Percentiles rank a stretch among this genome's conserved stretches.
These are phyloP conservation scores for Penicillium chermesinum DNA, from an alignment of 495 filamentous ascomycete species.

Conservation along the genomic window DNA sequence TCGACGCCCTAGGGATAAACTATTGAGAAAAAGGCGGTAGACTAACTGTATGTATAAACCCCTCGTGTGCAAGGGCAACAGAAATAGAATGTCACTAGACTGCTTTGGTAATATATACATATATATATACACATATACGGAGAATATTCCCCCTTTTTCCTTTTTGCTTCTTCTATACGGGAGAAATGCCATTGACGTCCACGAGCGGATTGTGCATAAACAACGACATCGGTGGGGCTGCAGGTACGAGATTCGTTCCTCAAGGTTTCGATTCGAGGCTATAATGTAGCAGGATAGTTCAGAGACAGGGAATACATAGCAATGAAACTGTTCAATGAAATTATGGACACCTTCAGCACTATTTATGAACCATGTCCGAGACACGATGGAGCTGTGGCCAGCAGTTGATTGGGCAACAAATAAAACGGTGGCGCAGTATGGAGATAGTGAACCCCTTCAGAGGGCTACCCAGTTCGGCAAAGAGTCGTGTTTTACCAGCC, in stretches of 20 bases:
- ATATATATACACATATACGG: too few species aligned
- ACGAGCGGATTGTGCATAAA: neutral
- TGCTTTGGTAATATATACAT: too few species aligned
- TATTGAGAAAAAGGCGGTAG: neutral
- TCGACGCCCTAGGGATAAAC: neutral
- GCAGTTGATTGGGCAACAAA: constrained; percentile 9
- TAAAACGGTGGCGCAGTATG: constrained; percentile 19
- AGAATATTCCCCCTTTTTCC: too few species aligned
- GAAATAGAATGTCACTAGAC: neutral
- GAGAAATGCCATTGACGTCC: neutral
- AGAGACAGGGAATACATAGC: too few species aligned
- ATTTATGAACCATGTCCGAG: constrained; percentile 2
- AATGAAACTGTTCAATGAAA: too few species aligned
- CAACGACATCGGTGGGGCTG: too few species aligned
- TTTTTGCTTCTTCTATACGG: too few species aligned
- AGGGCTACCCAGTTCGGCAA: constrained; percentile 9
- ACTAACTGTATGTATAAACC: neutral
- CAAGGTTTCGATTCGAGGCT: too few species aligned
- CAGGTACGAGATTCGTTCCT: too few species aligned
- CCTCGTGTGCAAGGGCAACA: neutral
- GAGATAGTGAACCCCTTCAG: constrained; percentile 18
- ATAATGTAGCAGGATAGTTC: too few species aligned
- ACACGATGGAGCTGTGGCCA: constrained; percentile 3
- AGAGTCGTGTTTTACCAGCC: neutral
- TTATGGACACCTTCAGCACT: neutral